Percentiles rank a stretch among this genome's conserved stretches.
These are phyloP conservation scores for Centrapalus pauciflorus DNA, from an alignment of 129 eudicot species.

Conservation along the genomic window DNA sequence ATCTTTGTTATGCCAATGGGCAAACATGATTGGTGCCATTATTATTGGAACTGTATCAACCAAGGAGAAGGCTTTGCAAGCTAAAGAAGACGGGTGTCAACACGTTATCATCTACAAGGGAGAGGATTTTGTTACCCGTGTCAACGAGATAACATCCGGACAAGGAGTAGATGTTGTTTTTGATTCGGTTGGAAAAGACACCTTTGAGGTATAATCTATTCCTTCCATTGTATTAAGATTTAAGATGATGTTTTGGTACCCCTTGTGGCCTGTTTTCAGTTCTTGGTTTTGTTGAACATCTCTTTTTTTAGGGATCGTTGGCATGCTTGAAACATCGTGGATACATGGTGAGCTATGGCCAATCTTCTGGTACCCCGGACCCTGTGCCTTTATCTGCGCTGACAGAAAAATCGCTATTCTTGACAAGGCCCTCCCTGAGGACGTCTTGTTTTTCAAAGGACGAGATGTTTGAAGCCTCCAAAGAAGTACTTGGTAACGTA, in stretches of 20 bases:
- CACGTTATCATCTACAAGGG: constrained; percentile 60
- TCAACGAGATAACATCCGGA: constrained; percentile 66
- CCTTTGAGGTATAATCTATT: constrained; percentile 46
- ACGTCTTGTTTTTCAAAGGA: constrained; percentile 48
- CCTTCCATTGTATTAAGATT: background rate
- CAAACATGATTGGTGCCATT: constrained; percentile 65
- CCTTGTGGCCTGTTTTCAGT: no score
- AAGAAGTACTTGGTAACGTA: constrained; percentile 50
- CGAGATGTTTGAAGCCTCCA: constrained; percentile 47
- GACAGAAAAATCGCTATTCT: constrained; percentile 47
- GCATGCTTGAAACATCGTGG: constrained; percentile 71
- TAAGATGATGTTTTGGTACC: no score
- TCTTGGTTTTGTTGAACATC: no score
- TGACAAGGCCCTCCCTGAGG: constrained; percentile 65
- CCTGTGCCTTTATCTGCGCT: constrained; percentile 54
- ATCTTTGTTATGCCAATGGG: constrained; percentile 79
- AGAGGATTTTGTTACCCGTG: constrained; percentile 69
- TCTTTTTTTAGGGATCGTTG: constrained; percentile 57
- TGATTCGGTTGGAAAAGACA: constrained; percentile 88
- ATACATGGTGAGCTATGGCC: constrained; percentile 66
- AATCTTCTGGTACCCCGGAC: constrained; percentile 63
- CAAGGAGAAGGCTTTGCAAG: constrained; percentile 68
- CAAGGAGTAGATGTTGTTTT: constrained; percentile 82
- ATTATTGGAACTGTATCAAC: constrained; percentile 85
- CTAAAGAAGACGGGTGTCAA: constrained; percentile 82